A percentile compares a stretch with the other conserved stretches of the same genome.
Conservation (phyloP, 805 yeast species). For the Hanseniaspora occidentalis region DNA sequence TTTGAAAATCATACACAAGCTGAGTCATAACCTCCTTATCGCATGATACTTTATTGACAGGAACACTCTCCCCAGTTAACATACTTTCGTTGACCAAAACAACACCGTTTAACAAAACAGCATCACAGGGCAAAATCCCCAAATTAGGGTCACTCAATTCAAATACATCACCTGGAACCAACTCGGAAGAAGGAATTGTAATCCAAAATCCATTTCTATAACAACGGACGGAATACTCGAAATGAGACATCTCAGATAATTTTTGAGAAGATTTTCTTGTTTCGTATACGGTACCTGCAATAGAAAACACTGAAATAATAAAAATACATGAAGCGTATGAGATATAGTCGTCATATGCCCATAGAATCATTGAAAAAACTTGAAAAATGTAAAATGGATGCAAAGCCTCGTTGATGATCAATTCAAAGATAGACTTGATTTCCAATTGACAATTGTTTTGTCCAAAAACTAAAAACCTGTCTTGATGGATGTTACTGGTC, state of each 20-base stretch:
- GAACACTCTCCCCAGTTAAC: slow-evolving; percentile 97
- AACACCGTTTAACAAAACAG: slow-evolving; percentile 77
- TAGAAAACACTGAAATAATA: slow-evolving; percentile 69
- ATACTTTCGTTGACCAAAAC: slow-evolving; percentile 95
- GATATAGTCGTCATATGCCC: slow-evolving; percentile 88
- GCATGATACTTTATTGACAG: slow-evolving; percentile 63
- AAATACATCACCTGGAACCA: slow-evolving; percentile 93
- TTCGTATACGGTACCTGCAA: slow-evolving; percentile 72
- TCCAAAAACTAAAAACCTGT: slow-evolving; percentile 65
- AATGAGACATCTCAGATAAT: slow-evolving; percentile 58
- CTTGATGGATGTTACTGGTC: slow-evolving; percentile 53
- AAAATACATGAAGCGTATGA: slow-evolving; percentile 92
- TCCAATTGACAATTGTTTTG: slow-evolving; percentile 61
- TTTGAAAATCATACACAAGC: slow-evolving; percentile 42
- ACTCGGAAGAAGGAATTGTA: slow-evolving; percentile 56
- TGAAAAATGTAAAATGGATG: slow-evolving; percentile 96
- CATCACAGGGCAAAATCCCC: slow-evolving; percentile 72
- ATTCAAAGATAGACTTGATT: slow-evolving; percentile 51
- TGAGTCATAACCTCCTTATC: slow-evolving; percentile 47
- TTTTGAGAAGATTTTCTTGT: slow-evolving; percentile 65
- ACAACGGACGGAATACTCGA: slow-evolving; percentile 74
- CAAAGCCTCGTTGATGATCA: slow-evolving; percentile 74
- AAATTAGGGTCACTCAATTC: slow-evolving; percentile 84
- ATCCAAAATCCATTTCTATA: slow-evolving; percentile 92
- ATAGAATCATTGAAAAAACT: slow-evolving; percentile 76